Evolutionary conservation across 106 monocot species (phyloP).

Genomic region (Cymbidium sinense): DNA sequence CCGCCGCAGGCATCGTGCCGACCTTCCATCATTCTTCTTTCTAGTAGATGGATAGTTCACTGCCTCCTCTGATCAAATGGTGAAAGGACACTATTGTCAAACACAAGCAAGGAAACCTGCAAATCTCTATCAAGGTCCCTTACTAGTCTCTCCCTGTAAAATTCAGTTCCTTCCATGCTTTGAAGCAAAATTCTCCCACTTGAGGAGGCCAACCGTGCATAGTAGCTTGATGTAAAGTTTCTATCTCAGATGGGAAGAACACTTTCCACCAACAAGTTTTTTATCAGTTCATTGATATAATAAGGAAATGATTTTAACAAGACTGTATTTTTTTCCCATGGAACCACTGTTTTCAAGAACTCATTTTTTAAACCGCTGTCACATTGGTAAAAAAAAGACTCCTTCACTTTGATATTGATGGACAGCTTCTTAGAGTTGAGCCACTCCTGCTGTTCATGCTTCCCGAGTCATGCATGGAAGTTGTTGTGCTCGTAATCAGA

Average conservation of each 20-base stretch:
- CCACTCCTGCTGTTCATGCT: slow-evolving; percentile 94
- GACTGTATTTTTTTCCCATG: slow-evolving; percentile 83
- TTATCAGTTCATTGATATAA: slow-evolving; percentile 56
- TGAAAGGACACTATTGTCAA: slow-evolving; percentile 57
- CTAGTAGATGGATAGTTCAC: too few relatives aligned
- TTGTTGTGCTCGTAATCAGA: too few relatives aligned
- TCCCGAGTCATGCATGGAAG: slow-evolving; percentile 59
- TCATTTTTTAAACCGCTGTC: slow-evolving; percentile 80
- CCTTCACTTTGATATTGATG: slow-evolving; percentile 45
- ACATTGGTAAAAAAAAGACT: slow-evolving; percentile 72
- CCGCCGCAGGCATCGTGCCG: too few relatives aligned
- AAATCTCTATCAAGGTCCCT: slow-evolving; percentile 58
- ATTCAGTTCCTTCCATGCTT: slow-evolving; percentile 71
- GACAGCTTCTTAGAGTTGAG: slow-evolving; percentile 40
- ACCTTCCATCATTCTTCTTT: too few relatives aligned
- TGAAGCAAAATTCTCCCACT: slow-evolving; percentile 85
- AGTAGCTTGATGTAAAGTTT: slow-evolving; percentile 48
- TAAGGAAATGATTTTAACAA: slow-evolving; percentile 85
- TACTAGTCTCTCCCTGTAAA: slow-evolving; percentile 54
- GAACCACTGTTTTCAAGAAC: slow-evolving; percentile 65
- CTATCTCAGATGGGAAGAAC: slow-evolving; percentile 70
- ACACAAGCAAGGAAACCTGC: slow-evolving; percentile 50
- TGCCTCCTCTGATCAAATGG: too few relatives aligned
- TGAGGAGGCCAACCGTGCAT: slow-evolving; percentile 61
- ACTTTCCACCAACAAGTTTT: slow-evolving; percentile 73